A percentile compares a stretch with the other conserved stretches of the same genome.
Evolutionary conservation across 257 asterid genomes (phyloP).

Genomic region (Marsdenia floribunda): DNA sequence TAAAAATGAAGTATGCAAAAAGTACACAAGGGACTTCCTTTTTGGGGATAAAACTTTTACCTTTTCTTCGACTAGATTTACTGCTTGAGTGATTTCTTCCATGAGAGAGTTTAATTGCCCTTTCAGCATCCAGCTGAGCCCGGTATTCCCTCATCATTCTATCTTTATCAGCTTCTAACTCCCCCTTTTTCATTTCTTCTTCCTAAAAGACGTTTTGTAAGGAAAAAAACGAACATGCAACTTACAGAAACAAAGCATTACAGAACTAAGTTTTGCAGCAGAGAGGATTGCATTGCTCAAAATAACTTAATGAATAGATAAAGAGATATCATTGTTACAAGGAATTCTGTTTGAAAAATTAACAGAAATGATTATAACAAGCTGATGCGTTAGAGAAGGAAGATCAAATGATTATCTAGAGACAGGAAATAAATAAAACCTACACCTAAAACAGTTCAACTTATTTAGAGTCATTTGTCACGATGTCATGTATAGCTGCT

Average conservation of each 20-base stretch:
- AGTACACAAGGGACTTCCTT: slow-evolving; percentile 6
- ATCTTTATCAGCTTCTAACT: slow-evolving; percentile 98
- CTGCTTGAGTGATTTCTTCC: slow-evolving; percentile 84
- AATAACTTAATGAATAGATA: background rate
- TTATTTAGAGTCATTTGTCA: background rate
- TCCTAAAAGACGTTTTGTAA: slow-evolving; percentile 62
- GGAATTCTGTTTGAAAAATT: background rate
- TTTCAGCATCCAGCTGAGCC: slow-evolving; percentile 97
- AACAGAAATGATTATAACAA: background rate
- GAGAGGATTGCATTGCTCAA: background rate
- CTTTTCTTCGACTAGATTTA: slow-evolving; percentile 60
- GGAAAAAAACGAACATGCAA: slow-evolving; percentile 21
- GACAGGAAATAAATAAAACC: background rate
- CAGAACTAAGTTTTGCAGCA: background rate
- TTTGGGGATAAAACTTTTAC: slow-evolving; percentile 31
- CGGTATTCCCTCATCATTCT: slow-evolving; percentile 96
- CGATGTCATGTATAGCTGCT: background rate
- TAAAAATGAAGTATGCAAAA: slow-evolving; percentile 2
- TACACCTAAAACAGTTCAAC: background rate
- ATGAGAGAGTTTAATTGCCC: slow-evolving; percentile 73
- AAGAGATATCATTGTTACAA: background rate
- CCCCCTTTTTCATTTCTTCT: slow-evolving; percentile 95
- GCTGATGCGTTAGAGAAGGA: background rate
- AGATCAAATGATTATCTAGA: background rate
- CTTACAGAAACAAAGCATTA: background rate